phyloP scores from a whole-genome alignment of 495 filamentous ascomycete species.

The Penicillium desertorum region DNA sequence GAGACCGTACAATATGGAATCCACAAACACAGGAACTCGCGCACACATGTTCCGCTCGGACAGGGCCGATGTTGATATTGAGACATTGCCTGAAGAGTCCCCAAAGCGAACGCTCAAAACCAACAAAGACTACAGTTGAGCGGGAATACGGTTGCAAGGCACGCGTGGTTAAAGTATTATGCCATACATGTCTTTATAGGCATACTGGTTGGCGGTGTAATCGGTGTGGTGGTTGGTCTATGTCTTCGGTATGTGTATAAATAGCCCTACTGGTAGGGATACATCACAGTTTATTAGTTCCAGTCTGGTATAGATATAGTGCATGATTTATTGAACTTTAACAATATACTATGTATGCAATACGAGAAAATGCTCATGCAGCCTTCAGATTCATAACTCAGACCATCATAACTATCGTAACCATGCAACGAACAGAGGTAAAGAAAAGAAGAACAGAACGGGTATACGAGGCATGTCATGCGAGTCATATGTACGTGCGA shows the following conservation, averaged over 20 bases:
- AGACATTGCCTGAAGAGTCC: neutral
- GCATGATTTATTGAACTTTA: neutral
- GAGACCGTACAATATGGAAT: neutral
- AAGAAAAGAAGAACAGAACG: neutral
- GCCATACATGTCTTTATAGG: neutral
- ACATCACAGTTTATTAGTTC: neutral
- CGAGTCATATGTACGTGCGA: neutral
- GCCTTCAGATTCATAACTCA: conserved; percentile 7
- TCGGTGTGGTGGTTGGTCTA: neutral
- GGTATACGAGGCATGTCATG: neutral
- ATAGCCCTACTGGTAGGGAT: neutral
- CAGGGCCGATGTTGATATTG: neutral
- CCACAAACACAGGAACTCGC: neutral
- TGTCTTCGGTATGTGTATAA: neutral
- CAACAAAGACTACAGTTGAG: neutral
- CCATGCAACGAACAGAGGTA: neutral
- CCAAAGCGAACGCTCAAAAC: neutral
- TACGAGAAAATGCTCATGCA: neutral
- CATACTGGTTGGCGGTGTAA: neutral
- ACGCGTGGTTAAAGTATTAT: neutral
- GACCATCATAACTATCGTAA: conserved; percentile 6
- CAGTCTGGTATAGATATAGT: no score
- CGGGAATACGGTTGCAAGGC: neutral
- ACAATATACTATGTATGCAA: neutral
- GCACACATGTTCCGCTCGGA: neutral